phyloP scores from a whole-genome alignment of 176 grass and related monocot species.

The Ensete glaucum region DNA sequence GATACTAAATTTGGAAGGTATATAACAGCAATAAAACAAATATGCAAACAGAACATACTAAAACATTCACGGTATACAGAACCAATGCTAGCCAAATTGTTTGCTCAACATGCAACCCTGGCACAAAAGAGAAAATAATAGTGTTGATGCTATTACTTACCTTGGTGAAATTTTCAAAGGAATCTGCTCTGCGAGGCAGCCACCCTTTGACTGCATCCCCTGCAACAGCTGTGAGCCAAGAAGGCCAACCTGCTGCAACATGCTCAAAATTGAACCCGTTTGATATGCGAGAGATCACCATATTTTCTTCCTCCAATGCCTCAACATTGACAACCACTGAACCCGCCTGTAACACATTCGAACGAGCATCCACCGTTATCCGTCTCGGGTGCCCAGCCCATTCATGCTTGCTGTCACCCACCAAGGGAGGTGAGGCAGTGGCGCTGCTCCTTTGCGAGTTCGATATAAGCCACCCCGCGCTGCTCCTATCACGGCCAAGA shows the following conservation, averaged over 20 bases:
- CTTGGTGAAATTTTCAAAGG: constrained; percentile 13
- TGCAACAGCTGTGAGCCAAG: constrained; percentile 11
- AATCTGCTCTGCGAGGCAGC: constrained; percentile 8
- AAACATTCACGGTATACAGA: background rate
- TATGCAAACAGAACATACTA: background rate
- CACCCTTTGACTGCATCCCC: constrained; percentile 11
- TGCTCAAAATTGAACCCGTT: constrained; percentile 17
- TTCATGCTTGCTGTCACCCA: constrained; percentile 30
- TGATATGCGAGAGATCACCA: constrained; percentile 21
- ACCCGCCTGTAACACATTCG: constrained; percentile 28
- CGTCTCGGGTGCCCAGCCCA: constrained; percentile 19
- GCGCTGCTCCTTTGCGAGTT: constrained; percentile 32
- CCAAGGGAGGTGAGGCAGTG: constrained; percentile 9
- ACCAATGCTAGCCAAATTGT: background rate
- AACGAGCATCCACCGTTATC: background rate
- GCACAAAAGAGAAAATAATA: background rate
- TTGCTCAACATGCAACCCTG: background rate
- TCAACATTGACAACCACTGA: constrained; percentile 5
- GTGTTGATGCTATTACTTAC: background rate
- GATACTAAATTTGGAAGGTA: background rate
- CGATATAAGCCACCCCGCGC: constrained; percentile 44
- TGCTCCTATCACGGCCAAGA: constrained; percentile 35
- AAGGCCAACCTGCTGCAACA: constrained; percentile 21
- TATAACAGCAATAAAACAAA: background rate
- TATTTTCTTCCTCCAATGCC: constrained; percentile 27